Base-by-base conservation (phyloP, 2,329 filamentous ascomycete genomes). In the Alternaria incomplexa region DNA sequence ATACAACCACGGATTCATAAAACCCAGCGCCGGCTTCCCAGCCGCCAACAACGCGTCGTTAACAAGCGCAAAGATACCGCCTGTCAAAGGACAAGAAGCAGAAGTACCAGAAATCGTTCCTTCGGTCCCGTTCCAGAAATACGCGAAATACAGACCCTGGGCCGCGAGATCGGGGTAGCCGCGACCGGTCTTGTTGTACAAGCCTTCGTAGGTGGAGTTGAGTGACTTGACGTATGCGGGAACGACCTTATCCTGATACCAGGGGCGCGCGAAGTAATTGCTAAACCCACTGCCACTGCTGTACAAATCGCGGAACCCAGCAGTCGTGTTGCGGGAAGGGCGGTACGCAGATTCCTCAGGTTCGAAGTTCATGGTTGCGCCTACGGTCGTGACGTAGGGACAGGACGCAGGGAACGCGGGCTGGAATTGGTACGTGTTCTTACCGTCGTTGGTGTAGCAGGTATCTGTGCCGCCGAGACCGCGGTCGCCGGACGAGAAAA, bases 381-480 rank as follows among this genome's bases (percentile, higher is more conserved):
- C 90, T 1, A 92, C 86, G 3, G 85, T 81, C 0, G 90, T 92
- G 8, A 92, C 86, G 75, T 87, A 92, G 0, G 90, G 90, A 69
- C 90, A 93, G 0, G 86, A 85, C 0, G 85, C 86, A 0, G 90
- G 90, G 77, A 92, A 93, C 6, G 84, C 85, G 1, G 89, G 84
- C 28, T 88, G 81, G 72, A 90, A 88, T 20, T 84, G 82, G 10
- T 84, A 84, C 1, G 81, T 84, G 62, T 86, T 83, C 46, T 79
- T 82, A 22, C 88, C 89, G 60, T 90, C 87, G 71, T 89, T 88
- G 59, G 83, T 83, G 55, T 83, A 79, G 79, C 89, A 91, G 9
- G 80, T 81, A 12, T 81, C 80, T n/a, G 80, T 79, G 4, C 72
- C 63, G 13, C 86, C 87, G 12, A 89, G 84, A 32, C 88, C 88